phyloP scores from a whole-genome alignment of 306 rosid species.

The Carpinus viminea region DNA sequence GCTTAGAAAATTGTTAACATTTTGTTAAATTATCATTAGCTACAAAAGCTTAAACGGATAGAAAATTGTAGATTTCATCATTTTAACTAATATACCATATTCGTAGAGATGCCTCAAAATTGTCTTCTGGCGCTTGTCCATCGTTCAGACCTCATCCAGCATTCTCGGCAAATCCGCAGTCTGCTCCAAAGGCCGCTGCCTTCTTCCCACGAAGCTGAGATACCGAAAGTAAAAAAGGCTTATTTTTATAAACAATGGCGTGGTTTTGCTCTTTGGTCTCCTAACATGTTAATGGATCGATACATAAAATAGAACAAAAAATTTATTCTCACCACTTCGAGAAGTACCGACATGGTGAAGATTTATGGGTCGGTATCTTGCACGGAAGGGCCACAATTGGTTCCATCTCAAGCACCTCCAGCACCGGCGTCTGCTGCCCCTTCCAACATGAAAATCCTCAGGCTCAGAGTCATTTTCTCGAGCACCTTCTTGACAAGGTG shows the following conservation, averaged over 20 bases:
- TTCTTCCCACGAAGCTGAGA: too few relatives aligned
- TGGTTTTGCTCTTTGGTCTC: neutral
- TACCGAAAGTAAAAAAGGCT: too few relatives aligned
- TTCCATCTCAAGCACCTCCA: slow-evolving; percentile 49
- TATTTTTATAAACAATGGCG: neutral
- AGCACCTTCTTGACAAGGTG: neutral
- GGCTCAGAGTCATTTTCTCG: slow-evolving; percentile 2
- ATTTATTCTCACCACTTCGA: slow-evolving; percentile 39
- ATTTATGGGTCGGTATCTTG: slow-evolving; percentile 48
- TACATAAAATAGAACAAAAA: neutral
- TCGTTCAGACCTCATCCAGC: too few relatives aligned
- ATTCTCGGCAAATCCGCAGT: too few relatives aligned
- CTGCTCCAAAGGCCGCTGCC: too few relatives aligned
- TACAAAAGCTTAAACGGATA: too few relatives aligned
- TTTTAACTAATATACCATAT: too few relatives aligned
- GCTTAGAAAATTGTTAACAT: too few relatives aligned
- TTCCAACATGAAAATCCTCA: slow-evolving; percentile 18
- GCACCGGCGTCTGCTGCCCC: slow-evolving; percentile 22
- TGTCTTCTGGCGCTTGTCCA: too few relatives aligned
- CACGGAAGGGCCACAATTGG: slow-evolving; percentile 63
- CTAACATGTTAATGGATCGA: neutral
- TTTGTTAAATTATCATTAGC: too few relatives aligned
- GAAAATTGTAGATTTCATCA: too few relatives aligned
- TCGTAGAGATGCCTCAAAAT: too few relatives aligned
- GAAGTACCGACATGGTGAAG: slow-evolving; percentile 38